Evolutionary conservation across 371 early-diverging fungal genomes (phyloP).

Genomic region (Massospora cicadina): DNA sequence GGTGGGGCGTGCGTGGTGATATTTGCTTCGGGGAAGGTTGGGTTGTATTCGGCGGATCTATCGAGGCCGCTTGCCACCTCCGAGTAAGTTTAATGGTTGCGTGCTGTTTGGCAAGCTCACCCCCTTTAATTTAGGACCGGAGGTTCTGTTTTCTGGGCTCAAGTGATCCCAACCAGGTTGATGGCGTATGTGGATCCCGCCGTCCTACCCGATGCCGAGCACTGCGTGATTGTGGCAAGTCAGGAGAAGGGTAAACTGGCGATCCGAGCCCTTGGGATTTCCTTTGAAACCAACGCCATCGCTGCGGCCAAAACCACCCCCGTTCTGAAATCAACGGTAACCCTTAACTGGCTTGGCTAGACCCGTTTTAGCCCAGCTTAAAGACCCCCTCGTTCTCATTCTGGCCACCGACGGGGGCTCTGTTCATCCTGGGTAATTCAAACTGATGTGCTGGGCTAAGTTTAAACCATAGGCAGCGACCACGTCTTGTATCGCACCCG

Average conservation of each 20-base stretch:
- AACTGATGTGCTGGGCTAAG: background rate
- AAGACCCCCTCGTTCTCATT: background rate
- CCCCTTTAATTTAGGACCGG: too few relatives aligned
- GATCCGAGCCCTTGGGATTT: background rate
- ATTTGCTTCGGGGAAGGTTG: background rate
- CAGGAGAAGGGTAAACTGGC: background rate
- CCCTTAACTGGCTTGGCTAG: too few relatives aligned
- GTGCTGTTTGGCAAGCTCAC: too few relatives aligned
- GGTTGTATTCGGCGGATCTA: background rate
- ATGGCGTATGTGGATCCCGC: background rate
- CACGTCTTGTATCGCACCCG: background rate
- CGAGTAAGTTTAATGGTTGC: background rate
- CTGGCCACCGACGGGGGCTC: background rate
- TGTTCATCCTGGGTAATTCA: background rate
- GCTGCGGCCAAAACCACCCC: background rate
- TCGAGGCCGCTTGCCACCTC: background rate
- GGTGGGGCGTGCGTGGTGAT: background rate
- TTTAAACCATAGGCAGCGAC: background rate
- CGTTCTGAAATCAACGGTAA: background rate
- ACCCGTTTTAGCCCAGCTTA: background rate
- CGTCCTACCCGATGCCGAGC: background rate
- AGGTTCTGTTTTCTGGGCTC: background rate
- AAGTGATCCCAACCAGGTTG: background rate
- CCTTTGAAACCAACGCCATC: background rate
- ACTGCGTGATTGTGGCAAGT: background rate